These are phyloP conservation scores for Fusarium praegraminearum DNA, from an alignment of 2,329 filamentous ascomycete species.

Conservation along the genomic window DNA sequence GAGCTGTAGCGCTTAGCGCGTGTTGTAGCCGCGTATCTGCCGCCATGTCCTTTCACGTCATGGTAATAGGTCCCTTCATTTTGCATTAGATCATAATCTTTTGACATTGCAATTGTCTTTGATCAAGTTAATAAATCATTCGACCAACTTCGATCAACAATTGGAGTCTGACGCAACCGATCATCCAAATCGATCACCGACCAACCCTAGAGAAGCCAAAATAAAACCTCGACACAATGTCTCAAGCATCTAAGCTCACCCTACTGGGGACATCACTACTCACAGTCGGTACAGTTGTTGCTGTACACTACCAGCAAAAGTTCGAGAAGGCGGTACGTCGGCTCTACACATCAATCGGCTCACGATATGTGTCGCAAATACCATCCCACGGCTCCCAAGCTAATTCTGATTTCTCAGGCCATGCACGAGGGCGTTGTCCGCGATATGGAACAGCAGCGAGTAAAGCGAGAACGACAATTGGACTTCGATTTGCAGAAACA, in stretches of 20 bases:
- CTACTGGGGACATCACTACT: conserved; percentile 81
- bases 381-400: background rate
- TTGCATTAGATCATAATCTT: conserved; percentile 24
- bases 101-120: background rate
- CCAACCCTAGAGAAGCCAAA: background rate
- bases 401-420: conserved; percentile 65
- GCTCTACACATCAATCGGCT: background rate
- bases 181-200: background rate
- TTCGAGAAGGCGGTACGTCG: conserved; percentile 80
- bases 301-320: conserved; percentile 92
- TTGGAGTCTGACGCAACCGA: background rate
- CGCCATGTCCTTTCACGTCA: conserved; percentile 37
- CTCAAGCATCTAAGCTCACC: conserved; percentile 88
- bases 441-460: conserved; percentile 91
- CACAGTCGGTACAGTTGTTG: conserved; percentile 79
- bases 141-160: background rate
- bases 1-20: conserved; percentile 32
- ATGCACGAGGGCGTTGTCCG: conserved; percentile 97
- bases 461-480: conserved; percentile 90
- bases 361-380: background rate
- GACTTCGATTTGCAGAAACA: conserved; percentile 93
- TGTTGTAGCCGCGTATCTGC: conserved; percentile 30
- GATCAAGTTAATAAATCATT: background rate
- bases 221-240: conserved; percentile 69
- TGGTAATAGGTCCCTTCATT: conserved; percentile 31